Base-by-base conservation (phyloP, 225 moss, liverwort and hornwort genomes). In the Neckera pumila region DNA sequence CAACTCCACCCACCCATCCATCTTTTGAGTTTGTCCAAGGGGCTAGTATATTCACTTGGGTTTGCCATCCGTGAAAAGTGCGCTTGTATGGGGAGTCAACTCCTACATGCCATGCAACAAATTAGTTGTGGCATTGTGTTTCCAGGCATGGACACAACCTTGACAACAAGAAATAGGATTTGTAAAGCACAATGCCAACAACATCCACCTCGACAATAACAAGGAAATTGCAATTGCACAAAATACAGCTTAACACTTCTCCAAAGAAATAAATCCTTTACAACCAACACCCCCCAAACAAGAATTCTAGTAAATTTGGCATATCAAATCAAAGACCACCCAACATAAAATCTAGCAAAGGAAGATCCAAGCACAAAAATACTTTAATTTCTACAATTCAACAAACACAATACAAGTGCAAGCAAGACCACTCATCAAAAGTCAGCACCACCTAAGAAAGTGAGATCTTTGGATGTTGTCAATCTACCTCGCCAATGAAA, bases 301-400 rank as follows among this genome's bases (percentile, higher is more conserved):
- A 3, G 14, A 70, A 14, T 40, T 70, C 38, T 38, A 2, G 38
- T 25, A 23, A 0, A 40, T 7, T 38, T 38, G 12, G 14, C 14
- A 22, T 2, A 67, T 11, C 22, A 67, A n/a, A n/a, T 67, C 12
- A n/a, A 69, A 38, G 23, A 13, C 13, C 4, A 40, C 13, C 23
- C 1, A 14, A 14, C 0, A 67, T 0, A 2, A 4, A 69, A 69
- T 69, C 1, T 22, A 0, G 7, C 13, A 6, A 38, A 36, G 0
- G 22, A 12, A 69, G 22, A 69, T 23, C 13, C 0, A 33, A 7
- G 21, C n/a, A 21, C n/a, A 6, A 21, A 12, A n/a, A n/a, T 21
- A 12, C 9, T 45, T 67, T 12, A 3, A 0, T n/a, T 20, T 0
- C 6, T 10, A 67, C 21, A n/a, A 67, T 18, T 66, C 11, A 36